Conservation (phyloP, 176 grass and related monocot species). For the Miscanthus lutarioriparius region DNA sequence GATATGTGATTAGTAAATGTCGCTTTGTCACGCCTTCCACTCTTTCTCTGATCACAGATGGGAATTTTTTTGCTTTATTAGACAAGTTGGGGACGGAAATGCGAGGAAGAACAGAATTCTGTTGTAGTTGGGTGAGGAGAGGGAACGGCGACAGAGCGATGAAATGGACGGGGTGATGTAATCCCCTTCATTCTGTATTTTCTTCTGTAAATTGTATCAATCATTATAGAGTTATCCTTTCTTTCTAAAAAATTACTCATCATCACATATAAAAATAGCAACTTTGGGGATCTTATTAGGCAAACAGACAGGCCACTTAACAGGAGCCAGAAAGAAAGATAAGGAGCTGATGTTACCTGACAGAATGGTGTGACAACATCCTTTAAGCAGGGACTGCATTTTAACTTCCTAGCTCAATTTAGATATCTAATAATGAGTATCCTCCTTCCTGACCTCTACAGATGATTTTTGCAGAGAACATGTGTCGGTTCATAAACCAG, state of each 20-base stretch:
- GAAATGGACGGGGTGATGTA: not conserved
- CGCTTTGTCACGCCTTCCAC: not conserved
- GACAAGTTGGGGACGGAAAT: not conserved
- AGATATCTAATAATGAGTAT: no score
- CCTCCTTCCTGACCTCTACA: no score
- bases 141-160: not conserved
- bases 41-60: not conserved
- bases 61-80: not conserved
- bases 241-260: not conserved
- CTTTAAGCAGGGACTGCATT: not conserved
- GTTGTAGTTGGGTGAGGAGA: not conserved
- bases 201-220: conserved; percentile 20
- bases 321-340: not conserved
- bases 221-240: conserved; percentile 1
- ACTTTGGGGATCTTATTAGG: not conserved
- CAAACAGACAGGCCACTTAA: not conserved
- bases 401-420: not conserved
- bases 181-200: conserved; percentile 9
- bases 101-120: not conserved
- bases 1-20: not conserved
- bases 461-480: no score
- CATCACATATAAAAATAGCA: not conserved
- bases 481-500: no score
- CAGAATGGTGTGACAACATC: not conserved
- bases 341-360: not conserved